Conservation (phyloP, 2,329 filamentous ascomycete genomes). For the Sporothrix dimorphospora region DNA sequence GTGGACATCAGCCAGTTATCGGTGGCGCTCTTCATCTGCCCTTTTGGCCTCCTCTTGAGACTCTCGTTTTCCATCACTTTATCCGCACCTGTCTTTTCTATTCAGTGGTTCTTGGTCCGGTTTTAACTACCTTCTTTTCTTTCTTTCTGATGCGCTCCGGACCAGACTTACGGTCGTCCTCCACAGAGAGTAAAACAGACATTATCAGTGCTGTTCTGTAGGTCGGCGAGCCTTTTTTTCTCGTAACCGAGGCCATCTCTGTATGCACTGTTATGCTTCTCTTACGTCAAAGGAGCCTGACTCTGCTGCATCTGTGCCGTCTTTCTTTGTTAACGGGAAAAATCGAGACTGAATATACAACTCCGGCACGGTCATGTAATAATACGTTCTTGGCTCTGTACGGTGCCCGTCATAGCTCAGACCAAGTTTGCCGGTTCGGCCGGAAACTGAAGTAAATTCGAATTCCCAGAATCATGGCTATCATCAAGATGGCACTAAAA, state of each 20-base stretch:
- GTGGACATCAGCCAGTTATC: conserved; percentile 13
- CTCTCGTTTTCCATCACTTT: neutral
- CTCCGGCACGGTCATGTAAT: neutral
- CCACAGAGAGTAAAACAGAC: neutral
- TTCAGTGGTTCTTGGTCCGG: neutral
- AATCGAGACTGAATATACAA: neutral
- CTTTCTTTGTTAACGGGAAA: neutral
- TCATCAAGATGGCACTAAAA: neutral
- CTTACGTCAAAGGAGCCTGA: neutral
- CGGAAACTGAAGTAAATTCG: neutral
- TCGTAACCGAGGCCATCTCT: neutral
- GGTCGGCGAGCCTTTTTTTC: neutral
- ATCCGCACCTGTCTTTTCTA: neutral
- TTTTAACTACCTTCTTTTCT: neutral
- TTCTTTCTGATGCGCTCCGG: neutral
- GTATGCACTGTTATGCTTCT: neutral
- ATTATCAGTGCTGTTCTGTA: neutral
- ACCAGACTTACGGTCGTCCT: neutral
- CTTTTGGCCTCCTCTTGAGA: neutral
- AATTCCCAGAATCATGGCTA: neutral
- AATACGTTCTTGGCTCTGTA: neutral
- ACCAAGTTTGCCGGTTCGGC: neutral
- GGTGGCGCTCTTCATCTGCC: neutral
- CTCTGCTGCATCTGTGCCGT: neutral
- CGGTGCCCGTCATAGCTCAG: neutral